Percentiles rank a stretch among this genome's conserved stretches.
Conservation (phyloP, 1,284 basidiomycete genomes). For the Marasmius fiardii region DNA sequence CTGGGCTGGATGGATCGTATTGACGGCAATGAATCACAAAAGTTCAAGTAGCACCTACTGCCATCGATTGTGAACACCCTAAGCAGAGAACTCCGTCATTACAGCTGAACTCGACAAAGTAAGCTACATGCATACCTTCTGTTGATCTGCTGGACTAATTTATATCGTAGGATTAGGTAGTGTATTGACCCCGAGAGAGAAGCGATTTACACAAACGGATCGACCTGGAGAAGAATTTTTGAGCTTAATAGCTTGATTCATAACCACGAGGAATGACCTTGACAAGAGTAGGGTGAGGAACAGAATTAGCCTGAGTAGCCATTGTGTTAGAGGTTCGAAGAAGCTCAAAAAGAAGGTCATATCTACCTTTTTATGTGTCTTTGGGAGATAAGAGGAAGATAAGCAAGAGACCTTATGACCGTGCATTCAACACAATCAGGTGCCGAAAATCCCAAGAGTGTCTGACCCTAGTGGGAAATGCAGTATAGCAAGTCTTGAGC, state of each 20-base stretch:
- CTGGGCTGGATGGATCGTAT: conserved; percentile 42
- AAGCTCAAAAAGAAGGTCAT: not conserved
- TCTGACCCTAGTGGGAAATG: too few relatives aligned
- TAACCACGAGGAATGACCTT: conserved; percentile 27
- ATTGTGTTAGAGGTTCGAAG: conserved; percentile 25
- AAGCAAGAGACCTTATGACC: not conserved
- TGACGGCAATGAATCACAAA: not conserved
- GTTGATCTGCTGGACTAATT: conserved; percentile 54
- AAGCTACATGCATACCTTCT: conserved; percentile 43
- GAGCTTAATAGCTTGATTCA: not conserved
- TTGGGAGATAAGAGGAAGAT: too few relatives aligned
- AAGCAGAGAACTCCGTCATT: not conserved
- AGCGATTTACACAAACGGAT: conserved; percentile 51
- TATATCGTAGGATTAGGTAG: not conserved
- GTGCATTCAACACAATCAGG: too few relatives aligned
- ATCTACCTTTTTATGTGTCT: not conserved
- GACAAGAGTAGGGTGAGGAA: conserved; percentile 51
- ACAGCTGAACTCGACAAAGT: not conserved
- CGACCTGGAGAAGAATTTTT: conserved; percentile 35
- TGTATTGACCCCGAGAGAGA: not conserved
- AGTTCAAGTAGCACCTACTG: conserved; percentile 44
- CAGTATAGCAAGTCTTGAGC: too few relatives aligned
- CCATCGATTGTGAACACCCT: conserved; percentile 73
- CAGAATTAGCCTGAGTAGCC: conserved; percentile 57
- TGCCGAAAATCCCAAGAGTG: too few relatives aligned